Evolutionary conservation across 2,329 filamentous ascomycete genomes (phyloP), one percentile per base, ranked within the genome.

Genomic region (Drechmeria coniospora): DNA sequence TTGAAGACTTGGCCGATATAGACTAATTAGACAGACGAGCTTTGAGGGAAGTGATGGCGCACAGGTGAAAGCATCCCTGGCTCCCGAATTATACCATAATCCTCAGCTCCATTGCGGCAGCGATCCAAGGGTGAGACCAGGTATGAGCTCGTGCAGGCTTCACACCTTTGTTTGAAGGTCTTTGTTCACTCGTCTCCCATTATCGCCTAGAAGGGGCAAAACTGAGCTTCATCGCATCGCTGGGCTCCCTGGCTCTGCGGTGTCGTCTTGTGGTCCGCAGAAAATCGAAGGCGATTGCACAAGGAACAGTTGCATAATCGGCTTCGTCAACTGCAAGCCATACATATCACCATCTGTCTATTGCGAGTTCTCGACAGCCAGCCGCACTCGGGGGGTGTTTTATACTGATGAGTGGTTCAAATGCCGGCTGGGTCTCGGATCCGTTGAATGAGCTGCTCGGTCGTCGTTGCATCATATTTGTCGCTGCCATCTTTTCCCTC

Each of bases 391-490:
- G 6, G 18, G 18, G 6, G 20, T 11, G 6, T 21, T 21, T 5
- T 11, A 11, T n/a, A 11, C 7, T 20, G 18, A 9, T 21, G 20
- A 21, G 9, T 21, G 10, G 10, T 17, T 26, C n/a, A n/a, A 62
- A 59, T 38, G 67, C 65, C 14, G 62, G 64, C 32, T 75, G 70
- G 71, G 50, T 73, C 5, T 72, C 70, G 0, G 71, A 76, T 29
- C 71, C 72, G 1, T 39, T 70, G 9, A 79, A 79, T 40, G 51
- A 65, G 22, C 51, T 51, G 8, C 38, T 72, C 16, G 73, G 71
- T 21, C 69, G 74, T 21, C 65, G 72, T 28, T 69, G 72, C 8
- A 65, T 68, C 25, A 79, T 79, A 34, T 78, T 77, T 43, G 45
- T 74, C 25, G 63, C 64, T 6, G 69, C 66, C 9, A 51, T 74